Percentiles rank a stretch among this genome's conserved stretches.
Evolutionary conservation across 2,329 filamentous ascomycete genomes (phyloP).

Genomic region (Curvularia sp.): DNA sequence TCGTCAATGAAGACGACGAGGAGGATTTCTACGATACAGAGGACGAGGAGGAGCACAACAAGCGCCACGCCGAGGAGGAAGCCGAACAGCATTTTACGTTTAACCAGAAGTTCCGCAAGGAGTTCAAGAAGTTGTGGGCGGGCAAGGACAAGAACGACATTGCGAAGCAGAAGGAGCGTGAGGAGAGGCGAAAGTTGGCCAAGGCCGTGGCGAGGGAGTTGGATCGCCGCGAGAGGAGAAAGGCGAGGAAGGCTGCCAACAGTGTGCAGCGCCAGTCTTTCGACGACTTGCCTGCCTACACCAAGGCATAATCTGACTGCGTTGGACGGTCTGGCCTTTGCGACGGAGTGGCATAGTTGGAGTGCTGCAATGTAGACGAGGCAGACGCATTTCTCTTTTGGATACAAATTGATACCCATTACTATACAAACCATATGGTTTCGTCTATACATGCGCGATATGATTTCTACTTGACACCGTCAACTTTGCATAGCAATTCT

Average conservation of each 20-base stretch:
- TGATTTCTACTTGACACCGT: background rate
- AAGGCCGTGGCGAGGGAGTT: constrained; percentile 43
- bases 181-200: constrained; percentile 43
- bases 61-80: constrained; percentile 42
- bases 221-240: constrained; percentile 36
- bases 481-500: background rate
- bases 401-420: constrained; percentile 13
- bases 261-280: constrained; percentile 21
- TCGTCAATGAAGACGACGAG: constrained; percentile 22
- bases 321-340: background rate
- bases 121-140: constrained; percentile 41
- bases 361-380: background rate
- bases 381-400: constrained; percentile 3
- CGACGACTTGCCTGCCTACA: constrained; percentile 35
- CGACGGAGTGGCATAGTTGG: background rate
- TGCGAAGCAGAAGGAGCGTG: constrained; percentile 40
- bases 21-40: constrained; percentile 43
- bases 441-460: background rate
- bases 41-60: constrained; percentile 38
- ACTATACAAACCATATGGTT: background rate
- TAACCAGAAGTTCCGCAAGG: constrained; percentile 42
- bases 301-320: constrained; percentile 24
- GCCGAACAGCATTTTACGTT: constrained; percentile 39
- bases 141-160: constrained; percentile 38
- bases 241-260: constrained; percentile 32